Evolutionary conservation across 169 alveolate species (phyloP).

Genomic region (Theileria orientalis): DNA sequence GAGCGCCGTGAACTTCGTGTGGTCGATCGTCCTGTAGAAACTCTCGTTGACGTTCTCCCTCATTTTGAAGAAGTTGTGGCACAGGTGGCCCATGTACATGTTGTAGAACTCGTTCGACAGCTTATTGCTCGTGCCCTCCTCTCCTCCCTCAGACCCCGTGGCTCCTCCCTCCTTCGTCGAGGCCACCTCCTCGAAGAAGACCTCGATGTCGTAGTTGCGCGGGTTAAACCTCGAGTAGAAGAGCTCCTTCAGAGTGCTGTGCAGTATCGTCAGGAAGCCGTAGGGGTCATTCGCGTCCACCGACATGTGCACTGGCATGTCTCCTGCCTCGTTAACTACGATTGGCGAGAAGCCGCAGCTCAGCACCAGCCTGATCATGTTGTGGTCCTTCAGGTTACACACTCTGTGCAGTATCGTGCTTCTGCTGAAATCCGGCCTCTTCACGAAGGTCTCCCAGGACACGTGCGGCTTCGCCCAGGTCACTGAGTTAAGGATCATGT

Average conservation of each 20-base stretch:
- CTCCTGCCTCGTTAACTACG: slow-evolving; percentile 63
- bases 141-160: neutral
- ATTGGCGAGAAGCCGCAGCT: slow-evolving; percentile 50
- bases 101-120: neutral
- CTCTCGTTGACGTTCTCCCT: neutral
- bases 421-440: slow-evolving; percentile 49
- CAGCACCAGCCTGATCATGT: slow-evolving; percentile 25
- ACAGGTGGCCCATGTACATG: neutral
- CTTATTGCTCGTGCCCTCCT: neutral
- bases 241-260: slow-evolving; percentile 31
- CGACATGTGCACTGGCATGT: slow-evolving; percentile 64
- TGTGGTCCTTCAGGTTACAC: slow-evolving; percentile 33
- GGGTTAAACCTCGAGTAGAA: slow-evolving; percentile 4
- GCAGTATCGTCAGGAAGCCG: slow-evolving; percentile 45
- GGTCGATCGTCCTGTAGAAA: neutral
- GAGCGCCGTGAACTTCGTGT: neutral
- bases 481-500: slow-evolving; percentile 6
- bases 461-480: slow-evolving; percentile 25
- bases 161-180: neutral
- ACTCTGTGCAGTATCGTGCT: slow-evolving; percentile 56
- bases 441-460: slow-evolving; percentile 48
- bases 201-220: neutral
- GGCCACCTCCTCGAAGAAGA: neutral
- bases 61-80: neutral
- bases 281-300: slow-evolving; percentile 54